Base-by-base conservation (phyloP, 202 grass and related monocot genomes). In the Carex sylvatica region DNA sequence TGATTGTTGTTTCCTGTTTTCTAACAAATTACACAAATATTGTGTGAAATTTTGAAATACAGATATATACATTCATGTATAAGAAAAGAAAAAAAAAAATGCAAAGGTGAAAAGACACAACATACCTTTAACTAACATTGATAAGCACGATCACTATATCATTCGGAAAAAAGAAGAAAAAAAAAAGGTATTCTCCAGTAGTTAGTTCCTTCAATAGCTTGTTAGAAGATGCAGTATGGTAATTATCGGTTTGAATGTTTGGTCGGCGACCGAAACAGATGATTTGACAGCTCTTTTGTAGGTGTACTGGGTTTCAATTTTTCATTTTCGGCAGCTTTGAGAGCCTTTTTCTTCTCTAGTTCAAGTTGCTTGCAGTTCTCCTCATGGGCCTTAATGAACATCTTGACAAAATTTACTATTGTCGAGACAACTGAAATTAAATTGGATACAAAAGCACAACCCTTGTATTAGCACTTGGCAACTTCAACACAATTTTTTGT, bases 341-440 rank as follows among this genome's bases (percentile, higher is more conserved):
- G 87, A 69, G 90, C 87, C 84, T 91, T 98, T 83, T 94, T 98
- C 90, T 93, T 94, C 87, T 98, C 95, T 61, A 91, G 51, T 85
- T 98, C 90, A 46, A 94, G 65, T 78, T 93, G 90, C 68, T 95
- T 98, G 87, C 89, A 93, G 31, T 98, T 99, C 66, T 99, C 96
- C 18, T 95, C 93, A 74, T 99, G 96, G 19, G 96, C 90, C 30
- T 90, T 87, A 20, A 53, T 80, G 80, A 95, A 99, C 86, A 95
- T 88, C 81, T 82, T 90, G 70, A 93, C 88, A 76, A 99, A 99
- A 74, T 95, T 95, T 9, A 87, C 59, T 54, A 99, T 88, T 20
- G 96, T 99, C 14, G 85, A 95, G 42, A 93, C 92, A 54, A 95
- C 96, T 99, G 86, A 16, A 66, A 89, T 71, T 70, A 70, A n/a